Percentiles rank a stretch among this genome's conserved stretches.
Conservation (phyloP, 148 eudicot genomes). For the Pharnaceum exiguum region DNA sequence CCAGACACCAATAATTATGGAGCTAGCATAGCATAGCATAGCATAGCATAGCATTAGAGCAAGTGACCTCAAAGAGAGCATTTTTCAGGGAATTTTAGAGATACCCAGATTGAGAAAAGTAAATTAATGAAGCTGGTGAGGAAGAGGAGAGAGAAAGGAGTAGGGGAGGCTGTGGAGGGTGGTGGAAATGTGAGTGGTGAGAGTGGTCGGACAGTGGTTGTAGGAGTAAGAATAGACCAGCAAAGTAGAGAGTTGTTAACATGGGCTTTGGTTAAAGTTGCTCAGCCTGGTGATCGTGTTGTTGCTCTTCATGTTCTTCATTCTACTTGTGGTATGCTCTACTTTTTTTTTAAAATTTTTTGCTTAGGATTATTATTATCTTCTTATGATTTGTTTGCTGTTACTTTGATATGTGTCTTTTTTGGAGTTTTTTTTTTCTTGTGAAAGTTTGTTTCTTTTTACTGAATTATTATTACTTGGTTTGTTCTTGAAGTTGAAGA, state of each 20-base stretch:
- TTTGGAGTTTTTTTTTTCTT: not conserved
- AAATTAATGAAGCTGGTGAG: too few species aligned
- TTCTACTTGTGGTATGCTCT: conserved; percentile 23
- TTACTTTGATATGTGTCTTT: not conserved
- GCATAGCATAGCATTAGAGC: too few species aligned
- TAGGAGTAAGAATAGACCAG: conserved; percentile 39
- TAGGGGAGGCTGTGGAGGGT: not conserved
- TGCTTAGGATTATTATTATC: not conserved
- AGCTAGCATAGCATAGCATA: too few species aligned
- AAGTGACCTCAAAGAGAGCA: too few species aligned
- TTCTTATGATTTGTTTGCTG: not conserved
- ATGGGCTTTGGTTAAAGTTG: conserved; percentile 48
- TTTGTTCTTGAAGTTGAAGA: too few species aligned
- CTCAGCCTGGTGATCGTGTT: conserved; percentile 50
- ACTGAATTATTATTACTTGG: not conserved
- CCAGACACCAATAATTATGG: too few species aligned
- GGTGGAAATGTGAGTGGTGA: conserved; percentile 8
- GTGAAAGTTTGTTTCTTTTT: not conserved
- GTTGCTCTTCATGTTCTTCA: conserved; percentile 44
- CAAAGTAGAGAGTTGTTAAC: conserved; percentile 44
- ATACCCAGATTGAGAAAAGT: too few species aligned
- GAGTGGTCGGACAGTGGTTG: conserved; percentile 29
- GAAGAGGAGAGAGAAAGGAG: too few species aligned
- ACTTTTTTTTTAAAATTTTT: not conserved
- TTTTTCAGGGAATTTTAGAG: too few species aligned